A percentile compares a stretch with the other conserved stretches of the same genome.
These are phyloP conservation scores for Gamarada debralockiae DNA, from an alignment of 495 filamentous ascomycete genomes.

Conservation along the genomic window DNA sequence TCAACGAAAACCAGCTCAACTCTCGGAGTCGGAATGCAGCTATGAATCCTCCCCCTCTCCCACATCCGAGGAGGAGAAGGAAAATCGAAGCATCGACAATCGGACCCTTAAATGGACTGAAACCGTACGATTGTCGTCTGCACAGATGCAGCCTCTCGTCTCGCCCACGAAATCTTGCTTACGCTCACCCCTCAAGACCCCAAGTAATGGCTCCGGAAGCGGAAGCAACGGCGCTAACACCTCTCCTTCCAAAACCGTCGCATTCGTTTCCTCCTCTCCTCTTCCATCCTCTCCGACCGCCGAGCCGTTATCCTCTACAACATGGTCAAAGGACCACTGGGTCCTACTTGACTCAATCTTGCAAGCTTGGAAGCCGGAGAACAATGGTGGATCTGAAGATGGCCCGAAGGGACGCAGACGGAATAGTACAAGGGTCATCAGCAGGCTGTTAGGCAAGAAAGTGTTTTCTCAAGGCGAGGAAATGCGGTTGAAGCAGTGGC, in stretches of 20 bases:
- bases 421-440: slow-evolving; percentile 23
- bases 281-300: slow-evolving; percentile 11
- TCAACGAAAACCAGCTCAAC: background rate
- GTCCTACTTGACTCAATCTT: slow-evolving; percentile 18
- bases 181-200: slow-evolving; percentile 44
- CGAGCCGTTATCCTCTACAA: slow-evolving; percentile 18
- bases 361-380: slow-evolving; percentile 18
- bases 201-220: background rate
- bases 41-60: slow-evolving; percentile 1
- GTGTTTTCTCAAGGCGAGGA: slow-evolving; percentile 9
- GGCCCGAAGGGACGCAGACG: slow-evolving; percentile 6
- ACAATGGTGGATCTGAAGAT: slow-evolving; percentile 1
- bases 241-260: slow-evolving; percentile 17
- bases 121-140: slow-evolving; percentile 1
- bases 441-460: slow-evolving; percentile 20
- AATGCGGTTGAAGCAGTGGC: slow-evolving; percentile 44
- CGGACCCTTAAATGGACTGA: slow-evolving; percentile 21
- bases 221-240: background rate
- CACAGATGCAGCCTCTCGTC: slow-evolving; percentile 9
- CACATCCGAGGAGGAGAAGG: slow-evolving; percentile 9
- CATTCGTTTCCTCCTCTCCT: slow-evolving; percentile 25
- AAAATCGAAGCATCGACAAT: slow-evolving; percentile 5
- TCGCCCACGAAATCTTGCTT: slow-evolving; percentile 49
- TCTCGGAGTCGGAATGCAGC: slow-evolving; percentile 3
- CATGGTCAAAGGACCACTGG: slow-evolving; percentile 27